A percentile compares a stretch with the other conserved stretches of the same genome.
Evolutionary conservation across 257 asterid species (phyloP).

Genomic region (Cordia subcordata): DNA sequence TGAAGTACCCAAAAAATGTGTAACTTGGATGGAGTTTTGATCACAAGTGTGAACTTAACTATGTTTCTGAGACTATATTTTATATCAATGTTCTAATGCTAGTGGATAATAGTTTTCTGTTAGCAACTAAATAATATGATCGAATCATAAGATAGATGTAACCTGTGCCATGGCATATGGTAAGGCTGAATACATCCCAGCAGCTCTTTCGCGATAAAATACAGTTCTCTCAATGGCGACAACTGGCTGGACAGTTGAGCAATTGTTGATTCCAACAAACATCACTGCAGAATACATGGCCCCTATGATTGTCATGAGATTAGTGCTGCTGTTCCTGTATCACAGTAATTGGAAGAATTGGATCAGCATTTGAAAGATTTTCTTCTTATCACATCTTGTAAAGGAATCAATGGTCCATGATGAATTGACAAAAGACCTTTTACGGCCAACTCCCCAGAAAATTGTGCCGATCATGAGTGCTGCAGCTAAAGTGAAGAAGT

Average conservation of each 20-base stretch:
- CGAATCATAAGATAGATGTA: background rate
- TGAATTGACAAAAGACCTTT: conserved; percentile 21
- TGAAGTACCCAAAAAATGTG: background rate
- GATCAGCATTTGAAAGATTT: no score
- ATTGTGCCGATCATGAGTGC: conserved; percentile 44
- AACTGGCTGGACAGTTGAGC: conserved; percentile 47
- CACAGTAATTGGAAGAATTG: background rate
- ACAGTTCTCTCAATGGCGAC: conserved; percentile 45
- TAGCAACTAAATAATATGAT: no score
- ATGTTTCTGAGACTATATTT: no score
- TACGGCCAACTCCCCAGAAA: conserved; percentile 42
- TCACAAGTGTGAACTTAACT: background rate
- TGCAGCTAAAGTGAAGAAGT: conserved; percentile 36
- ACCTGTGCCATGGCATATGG: conserved; percentile 71
- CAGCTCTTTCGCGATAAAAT: conserved; percentile 54
- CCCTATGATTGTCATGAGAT: conserved; percentile 44
- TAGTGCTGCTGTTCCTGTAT: conserved; percentile 28
- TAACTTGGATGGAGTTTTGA: no score
- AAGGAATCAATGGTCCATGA: background rate
- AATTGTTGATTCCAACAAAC: conserved; percentile 46
- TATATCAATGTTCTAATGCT: no score
- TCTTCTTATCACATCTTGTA: no score
- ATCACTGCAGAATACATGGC: conserved; percentile 54
- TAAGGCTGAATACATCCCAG: conserved; percentile 55
- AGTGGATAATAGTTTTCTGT: no score